Evolutionary conservation across 768 basidiomycete genomes (phyloP).

Genomic region (Boletus coccyginus): DNA sequence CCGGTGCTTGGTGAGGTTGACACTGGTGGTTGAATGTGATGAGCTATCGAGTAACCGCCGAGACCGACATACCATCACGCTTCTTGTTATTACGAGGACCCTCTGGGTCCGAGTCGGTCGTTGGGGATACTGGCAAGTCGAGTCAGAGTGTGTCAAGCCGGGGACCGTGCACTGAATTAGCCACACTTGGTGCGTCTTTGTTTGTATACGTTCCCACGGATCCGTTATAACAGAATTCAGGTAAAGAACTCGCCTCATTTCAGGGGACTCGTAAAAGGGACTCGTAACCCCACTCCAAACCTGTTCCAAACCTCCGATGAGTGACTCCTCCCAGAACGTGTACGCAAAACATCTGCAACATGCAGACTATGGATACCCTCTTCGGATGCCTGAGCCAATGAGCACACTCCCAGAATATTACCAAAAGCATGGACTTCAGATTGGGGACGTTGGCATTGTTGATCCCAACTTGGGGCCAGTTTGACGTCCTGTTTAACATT

Average conservation of each 20-base stretch:
- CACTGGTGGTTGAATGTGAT: background rate
- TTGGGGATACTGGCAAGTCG: too few species aligned
- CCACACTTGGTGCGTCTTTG: too few species aligned
- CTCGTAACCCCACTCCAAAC: background rate
- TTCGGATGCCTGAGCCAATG: background rate
- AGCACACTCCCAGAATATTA: background rate
- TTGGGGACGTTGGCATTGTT: background rate
- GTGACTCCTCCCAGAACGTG: background rate
- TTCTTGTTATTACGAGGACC: background rate
- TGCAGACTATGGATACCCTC: background rate
- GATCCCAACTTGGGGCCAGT: background rate
- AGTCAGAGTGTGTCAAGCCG: background rate
- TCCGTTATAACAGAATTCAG: too few species aligned
- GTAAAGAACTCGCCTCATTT: too few species aligned
- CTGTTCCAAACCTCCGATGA: background rate
- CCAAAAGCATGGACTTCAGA: background rate
- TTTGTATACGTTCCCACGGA: too few species aligned
- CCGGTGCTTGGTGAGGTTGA: background rate
- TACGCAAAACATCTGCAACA: background rate
- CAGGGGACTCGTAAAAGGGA: too few species aligned
- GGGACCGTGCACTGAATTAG: too few species aligned
- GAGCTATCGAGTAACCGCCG: background rate
- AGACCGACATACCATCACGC: background rate
- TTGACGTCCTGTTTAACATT: constrained; percentile 1
- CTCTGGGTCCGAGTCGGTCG: background rate